Evolutionary conservation across 2,329 filamentous ascomycete species (phyloP).

Genomic region (Ceratocystiopsis sp.): DNA sequence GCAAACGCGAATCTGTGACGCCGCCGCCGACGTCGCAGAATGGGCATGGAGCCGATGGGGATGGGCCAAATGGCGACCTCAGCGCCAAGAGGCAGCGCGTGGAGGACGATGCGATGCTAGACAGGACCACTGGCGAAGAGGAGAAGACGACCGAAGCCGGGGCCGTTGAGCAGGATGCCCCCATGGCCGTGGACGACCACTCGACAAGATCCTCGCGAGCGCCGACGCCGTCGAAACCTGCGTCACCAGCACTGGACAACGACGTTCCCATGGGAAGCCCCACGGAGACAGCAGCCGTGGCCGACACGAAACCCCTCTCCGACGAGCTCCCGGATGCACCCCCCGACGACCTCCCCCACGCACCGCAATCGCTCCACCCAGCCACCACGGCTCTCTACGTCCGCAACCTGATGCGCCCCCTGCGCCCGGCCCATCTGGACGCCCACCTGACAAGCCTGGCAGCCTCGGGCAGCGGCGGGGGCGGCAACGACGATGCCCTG

Average conservation of each 20-base stretch:
- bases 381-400: constrained; percentile 74
- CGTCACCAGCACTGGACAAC: too few species aligned
- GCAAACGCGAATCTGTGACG: constrained; percentile 49
- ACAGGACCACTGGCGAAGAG: not conserved
- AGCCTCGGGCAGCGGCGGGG: constrained; percentile 21
- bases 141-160: constrained; percentile 6
- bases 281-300: too few species aligned
- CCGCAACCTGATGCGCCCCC: constrained; percentile 72
- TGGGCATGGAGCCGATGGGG: too few species aligned
- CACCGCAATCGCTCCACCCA: constrained; percentile 46
- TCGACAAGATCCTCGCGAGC: too few species aligned
- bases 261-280: too few species aligned
- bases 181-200: too few species aligned
- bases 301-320: too few species aligned
- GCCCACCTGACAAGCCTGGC: constrained; percentile 55
- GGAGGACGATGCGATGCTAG: not conserved
- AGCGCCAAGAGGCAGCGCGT: constrained; percentile 25
- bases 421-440: constrained; percentile 51
- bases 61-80: not conserved
- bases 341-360: constrained; percentile 4
- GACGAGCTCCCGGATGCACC: too few species aligned
- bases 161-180: too few species aligned
- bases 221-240: too few species aligned
- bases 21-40: constrained; percentile 28
- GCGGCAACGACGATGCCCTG: constrained; percentile 27